Conservation (phyloP, 177 flowering plant genomes). For the Tripterygium wilfordii region DNA sequence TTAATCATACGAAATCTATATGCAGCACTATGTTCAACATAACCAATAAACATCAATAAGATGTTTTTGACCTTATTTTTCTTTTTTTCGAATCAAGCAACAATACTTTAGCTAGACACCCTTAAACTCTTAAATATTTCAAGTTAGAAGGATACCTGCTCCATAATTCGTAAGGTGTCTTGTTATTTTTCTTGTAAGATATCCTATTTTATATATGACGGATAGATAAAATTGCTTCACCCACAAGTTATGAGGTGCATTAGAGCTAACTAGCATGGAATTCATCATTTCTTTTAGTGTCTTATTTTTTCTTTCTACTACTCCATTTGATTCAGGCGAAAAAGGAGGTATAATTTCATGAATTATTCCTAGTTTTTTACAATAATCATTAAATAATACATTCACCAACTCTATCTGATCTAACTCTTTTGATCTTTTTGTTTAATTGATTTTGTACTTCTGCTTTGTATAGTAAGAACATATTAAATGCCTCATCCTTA, state of each 20-base stretch:
- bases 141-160: not conserved
- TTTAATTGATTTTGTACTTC: slow-evolving; percentile 7
- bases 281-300: slow-evolving; percentile 4
- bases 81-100: not conserved
- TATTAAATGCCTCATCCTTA: slow-evolving; percentile 1
- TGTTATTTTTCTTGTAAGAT: not conserved
- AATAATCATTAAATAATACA: slow-evolving; percentile 1
- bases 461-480: not conserved
- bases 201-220: not conserved
- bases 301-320: slow-evolving; percentile 1
- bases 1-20: slow-evolving; percentile 1
- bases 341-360: not conserved
- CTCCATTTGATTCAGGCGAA: slow-evolving; percentile 1
- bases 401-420: slow-evolving; percentile 5
- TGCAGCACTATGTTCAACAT: slow-evolving; percentile 1
- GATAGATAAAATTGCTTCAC: not conserved
- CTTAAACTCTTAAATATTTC: not conserved
- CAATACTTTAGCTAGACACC: not conserved
- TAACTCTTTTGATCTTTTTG: slow-evolving; percentile 2
- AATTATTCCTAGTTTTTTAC: not conserved
- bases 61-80: slow-evolving; percentile 1
- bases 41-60: not conserved
- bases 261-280: slow-evolving; percentile 2
- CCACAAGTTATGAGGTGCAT: not conserved
- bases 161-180: slow-evolving; percentile 4